Conservation (phyloP, 2,329 filamentous ascomycete genomes). For the Fusarium sp. region DNA sequence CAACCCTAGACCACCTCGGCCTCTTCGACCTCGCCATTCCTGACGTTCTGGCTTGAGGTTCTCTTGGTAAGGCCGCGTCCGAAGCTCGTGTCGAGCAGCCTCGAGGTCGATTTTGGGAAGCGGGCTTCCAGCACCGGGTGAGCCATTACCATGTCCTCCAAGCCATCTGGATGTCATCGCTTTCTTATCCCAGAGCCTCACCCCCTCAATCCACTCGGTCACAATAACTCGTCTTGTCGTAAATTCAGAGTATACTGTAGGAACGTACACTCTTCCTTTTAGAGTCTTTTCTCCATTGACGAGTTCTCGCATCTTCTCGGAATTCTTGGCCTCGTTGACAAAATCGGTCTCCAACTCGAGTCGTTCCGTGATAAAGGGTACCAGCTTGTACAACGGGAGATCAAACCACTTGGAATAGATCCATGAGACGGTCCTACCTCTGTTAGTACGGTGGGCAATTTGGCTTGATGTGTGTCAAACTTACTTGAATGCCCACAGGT, state of each 20-base stretch:
- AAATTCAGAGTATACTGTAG: constrained; percentile 84
- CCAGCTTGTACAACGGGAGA: constrained; percentile 89
- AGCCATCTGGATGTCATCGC: constrained; percentile 82
- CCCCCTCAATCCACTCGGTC: constrained; percentile 97
- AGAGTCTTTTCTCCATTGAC: constrained; percentile 82
- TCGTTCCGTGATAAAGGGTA: constrained; percentile 94
- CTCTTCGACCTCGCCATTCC: constrained; percentile 79
- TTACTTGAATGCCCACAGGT: constrained; percentile 93
- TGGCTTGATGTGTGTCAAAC: constrained; percentile 43
- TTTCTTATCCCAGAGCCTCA: constrained; percentile 92
- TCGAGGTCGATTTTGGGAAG: constrained; percentile 66
- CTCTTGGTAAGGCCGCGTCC: constrained; percentile 66
- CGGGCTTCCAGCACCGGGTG: constrained; percentile 78
- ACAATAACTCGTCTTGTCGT: constrained; percentile 88
- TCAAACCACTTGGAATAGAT: constrained; percentile 91
- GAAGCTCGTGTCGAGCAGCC: constrained; percentile 59
- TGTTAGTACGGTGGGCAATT: constrained; percentile 29
- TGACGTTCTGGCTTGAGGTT: constrained; percentile 83
- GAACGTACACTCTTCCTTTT: constrained; percentile 86
- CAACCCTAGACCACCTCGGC: constrained; percentile 85
- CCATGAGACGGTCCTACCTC: constrained; percentile 76
- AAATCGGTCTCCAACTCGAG: constrained; percentile 95
- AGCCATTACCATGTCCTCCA: constrained; percentile 80
- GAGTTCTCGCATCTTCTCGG: constrained; percentile 83
- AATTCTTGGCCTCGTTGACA: constrained; percentile 88